Evolutionary conservation across 2,329 filamentous ascomycete genomes (phyloP), one percentile per base, ranked within the genome.

Genomic region (Camptophora hylomeconis): DNA sequence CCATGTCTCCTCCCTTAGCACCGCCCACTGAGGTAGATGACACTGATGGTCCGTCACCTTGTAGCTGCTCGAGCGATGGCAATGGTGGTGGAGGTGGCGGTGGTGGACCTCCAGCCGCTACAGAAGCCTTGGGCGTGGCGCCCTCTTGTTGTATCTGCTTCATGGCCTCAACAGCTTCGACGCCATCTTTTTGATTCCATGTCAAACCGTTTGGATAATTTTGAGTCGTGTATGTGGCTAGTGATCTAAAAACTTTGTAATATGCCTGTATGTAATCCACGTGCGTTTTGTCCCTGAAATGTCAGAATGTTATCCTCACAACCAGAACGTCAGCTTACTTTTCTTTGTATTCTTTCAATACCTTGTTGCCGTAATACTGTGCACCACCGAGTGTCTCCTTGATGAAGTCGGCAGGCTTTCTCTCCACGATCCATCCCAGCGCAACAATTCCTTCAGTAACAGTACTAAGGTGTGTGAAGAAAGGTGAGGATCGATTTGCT

Each of bases 361-460:
- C 81, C 45, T 86, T 75, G 61, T 98, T 95, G 18, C 89, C 89
- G 46, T 82, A 94, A 61, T 92, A 92, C 52, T 95, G 79, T 21
- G 86, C 82, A 28, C 83, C 78, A 17, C 77, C 75, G 12, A 92
- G 65, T 35, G 77, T 77, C 44, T 93, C 86, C 25, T 76, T 76
- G 25, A 95, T 79, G 46, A 86, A 81, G 48, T 89, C 86, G 40
- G 71, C 75, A 2, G 89, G 89, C 50, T 83, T 84, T 39, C 62
- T 68, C 29, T 92, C 80, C 26, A 89, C 72, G 33, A 95, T 80
- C 89, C 89, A 98, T 18, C 80, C 82, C 34, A 98, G 63, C 20
- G 84, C 76, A 49, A 82, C 78, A 42, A 93, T 86, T 41, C 86
- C 86, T 49, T 95, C 87, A 1, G 83, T 75, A 17, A 95, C 81